Evolutionary conservation across 2,329 filamentous ascomycete genomes (phyloP), one percentile per base, ranked within the genome.

Genomic region (Coniella lustricola): DNA sequence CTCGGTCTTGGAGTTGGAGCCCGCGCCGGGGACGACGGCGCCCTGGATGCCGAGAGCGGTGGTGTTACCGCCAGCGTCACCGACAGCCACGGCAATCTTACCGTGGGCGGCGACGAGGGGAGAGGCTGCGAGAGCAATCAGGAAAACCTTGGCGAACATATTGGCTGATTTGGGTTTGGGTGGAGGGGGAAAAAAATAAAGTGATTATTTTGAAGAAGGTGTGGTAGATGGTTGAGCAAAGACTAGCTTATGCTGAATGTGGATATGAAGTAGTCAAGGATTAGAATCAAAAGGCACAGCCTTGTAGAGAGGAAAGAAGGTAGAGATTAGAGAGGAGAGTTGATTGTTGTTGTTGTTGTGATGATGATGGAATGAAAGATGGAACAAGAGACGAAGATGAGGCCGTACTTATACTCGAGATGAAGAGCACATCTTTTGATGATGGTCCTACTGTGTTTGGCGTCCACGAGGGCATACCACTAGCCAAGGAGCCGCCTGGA

Each of bases 1-100:
- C 13, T 54, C 49, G 4, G 52, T 51, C 42, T 49, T 55, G 31
- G 54, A 57, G 62, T 72, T 72, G 20, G 56, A 56, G 17, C 70
- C 69, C 0, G 67, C 51, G 7, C 64, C 64, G 7, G 70, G 68
- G 14, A 73, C 64, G 47, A 69, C 55, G 32, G 55, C 67, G 38
- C 69, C 68, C 51, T 62, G 55, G 51, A 71, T 72, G 18, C 61
- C 69, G 3, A 71, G 59, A n/a, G 63, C 68, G 1, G 68, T 71
- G 18, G 62, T 63, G 56, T 72, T 72, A 53, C 68, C 68, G 31
- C 67, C 67, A 1, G 58, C 58, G 50, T 69, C 62, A 36, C 67
- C 67, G 7, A 53, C 55, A 10, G 62, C 55, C 16, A 56, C 58
- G 14, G 56, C 55, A 32, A 64, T 48, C 43, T 63, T 64, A 54